Conservation (phyloP, 768 basidiomycete genomes). For the Pleurotus giganteus region DNA sequence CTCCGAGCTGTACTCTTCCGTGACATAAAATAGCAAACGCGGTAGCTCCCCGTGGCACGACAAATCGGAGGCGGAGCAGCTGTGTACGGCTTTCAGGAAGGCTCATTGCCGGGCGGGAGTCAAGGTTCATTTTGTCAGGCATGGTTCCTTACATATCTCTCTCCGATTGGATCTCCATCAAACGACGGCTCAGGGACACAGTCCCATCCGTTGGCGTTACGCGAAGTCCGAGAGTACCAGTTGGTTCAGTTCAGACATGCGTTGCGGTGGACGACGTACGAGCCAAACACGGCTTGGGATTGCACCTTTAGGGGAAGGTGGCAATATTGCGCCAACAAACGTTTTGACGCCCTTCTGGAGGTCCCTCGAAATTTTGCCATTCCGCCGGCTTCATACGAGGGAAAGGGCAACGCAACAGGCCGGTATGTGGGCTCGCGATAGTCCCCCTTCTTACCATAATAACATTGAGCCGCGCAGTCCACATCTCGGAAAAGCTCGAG, state of each 20-base stretch:
- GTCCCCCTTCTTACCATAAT: not conserved
- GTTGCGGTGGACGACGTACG: conserved; percentile 16
- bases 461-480: no score
- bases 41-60: not conserved
- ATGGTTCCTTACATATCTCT: conserved; percentile 26
- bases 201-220: conserved; percentile 42
- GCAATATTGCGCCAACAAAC: not conserved
- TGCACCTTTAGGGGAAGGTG: not conserved
- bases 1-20: conserved; percentile 31
- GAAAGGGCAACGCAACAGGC: not conserved
- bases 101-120: conserved; percentile 24
- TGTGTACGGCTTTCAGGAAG: conserved; percentile 17
- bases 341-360: not conserved
- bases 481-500: no score
- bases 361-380: conserved; percentile 2
- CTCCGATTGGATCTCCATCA: not conserved
- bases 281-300: conserved; percentile 12
- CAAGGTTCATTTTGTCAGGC: conserved; percentile 43
- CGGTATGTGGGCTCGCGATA: no score
- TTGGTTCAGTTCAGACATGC: conserved; percentile 19
- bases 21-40: not conserved
- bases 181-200: conserved; percentile 35
- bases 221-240: conserved; percentile 27
- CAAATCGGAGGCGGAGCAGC: not conserved
- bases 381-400: not conserved